Percentiles rank a stretch among this genome's conserved stretches.
These are phyloP conservation scores for Aegilops umbellulata DNA, from an alignment of 176 grass and related monocot genomes.

Conservation along the genomic window DNA sequence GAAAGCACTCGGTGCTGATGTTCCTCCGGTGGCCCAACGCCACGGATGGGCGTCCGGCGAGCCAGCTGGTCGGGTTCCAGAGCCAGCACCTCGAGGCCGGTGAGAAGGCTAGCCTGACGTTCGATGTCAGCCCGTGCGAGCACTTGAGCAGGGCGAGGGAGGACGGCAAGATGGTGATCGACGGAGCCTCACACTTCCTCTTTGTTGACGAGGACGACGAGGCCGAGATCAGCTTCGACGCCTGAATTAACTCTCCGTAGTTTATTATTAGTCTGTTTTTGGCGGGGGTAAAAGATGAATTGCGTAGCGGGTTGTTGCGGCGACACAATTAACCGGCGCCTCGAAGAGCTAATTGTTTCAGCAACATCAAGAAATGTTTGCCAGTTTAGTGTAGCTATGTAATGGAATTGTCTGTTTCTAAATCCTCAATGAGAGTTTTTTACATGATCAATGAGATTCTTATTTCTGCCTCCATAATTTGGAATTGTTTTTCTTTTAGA, in stretches of 20 bases:
- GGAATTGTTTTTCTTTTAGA: too few relatives aligned
- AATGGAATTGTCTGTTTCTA: too few relatives aligned
- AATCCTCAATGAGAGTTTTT: too few relatives aligned
- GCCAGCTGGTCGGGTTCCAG: not conserved
- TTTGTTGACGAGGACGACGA: not conserved
- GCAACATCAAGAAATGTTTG: too few relatives aligned
- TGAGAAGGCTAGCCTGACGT: not conserved
- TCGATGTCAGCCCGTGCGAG: not conserved
- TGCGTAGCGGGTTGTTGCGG: not conserved
- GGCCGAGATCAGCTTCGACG: slow-evolving; percentile 1
- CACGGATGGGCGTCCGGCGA: not conserved
- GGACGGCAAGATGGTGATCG: slow-evolving; percentile 17
- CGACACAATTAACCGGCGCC: not conserved
- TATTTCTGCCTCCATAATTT: too few relatives aligned
- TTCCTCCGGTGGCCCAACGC: slow-evolving; percentile 8
- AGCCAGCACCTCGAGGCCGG: not conserved
- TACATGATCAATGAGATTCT: too few relatives aligned
- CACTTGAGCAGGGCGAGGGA: slow-evolving; percentile 2
- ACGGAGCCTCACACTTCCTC: not conserved
- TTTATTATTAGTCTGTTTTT: not conserved
- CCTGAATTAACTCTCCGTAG: not conserved
- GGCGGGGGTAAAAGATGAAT: not conserved
- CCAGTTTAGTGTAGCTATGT: too few relatives aligned
- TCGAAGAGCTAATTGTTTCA: too few relatives aligned
- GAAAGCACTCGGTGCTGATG: slow-evolving; percentile 9